Evolutionary conservation across 176 grass and related monocot species (phyloP).

Genomic region (Bromus sterilis): DNA sequence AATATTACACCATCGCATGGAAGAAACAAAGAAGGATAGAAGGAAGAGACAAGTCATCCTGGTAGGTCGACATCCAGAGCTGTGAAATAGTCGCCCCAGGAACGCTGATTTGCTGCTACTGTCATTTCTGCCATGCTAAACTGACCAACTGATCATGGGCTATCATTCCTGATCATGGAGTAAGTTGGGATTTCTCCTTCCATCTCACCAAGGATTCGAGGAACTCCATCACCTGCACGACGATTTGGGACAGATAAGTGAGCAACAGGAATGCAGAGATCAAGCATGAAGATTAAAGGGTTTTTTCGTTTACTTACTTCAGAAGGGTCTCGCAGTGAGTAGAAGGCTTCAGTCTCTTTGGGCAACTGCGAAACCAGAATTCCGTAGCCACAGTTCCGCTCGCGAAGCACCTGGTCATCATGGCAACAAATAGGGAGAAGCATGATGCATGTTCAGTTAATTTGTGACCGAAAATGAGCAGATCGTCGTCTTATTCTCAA

Average conservation of each 20-base stretch:
- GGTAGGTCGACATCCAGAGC: neutral
- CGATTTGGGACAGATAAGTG: neutral
- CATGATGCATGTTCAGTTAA: neutral
- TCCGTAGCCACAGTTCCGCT: slow-evolving; percentile 43
- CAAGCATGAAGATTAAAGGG: neutral
- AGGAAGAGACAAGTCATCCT: neutral
- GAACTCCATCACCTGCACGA: slow-evolving; percentile 46
- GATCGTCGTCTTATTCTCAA: neutral
- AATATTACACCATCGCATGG: neutral
- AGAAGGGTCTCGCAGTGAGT: slow-evolving; percentile 39
- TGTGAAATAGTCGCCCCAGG: neutral
- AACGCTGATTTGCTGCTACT: neutral
- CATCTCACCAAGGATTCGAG: slow-evolving; percentile 37
- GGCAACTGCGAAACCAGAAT: slow-evolving; percentile 59
- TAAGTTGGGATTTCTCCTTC: slow-evolving; percentile 26
- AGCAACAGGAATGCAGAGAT: neutral
- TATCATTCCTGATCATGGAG: neutral
- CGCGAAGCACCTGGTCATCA: slow-evolving; percentile 31
- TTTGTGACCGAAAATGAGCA: neutral
- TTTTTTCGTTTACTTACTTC: slow-evolving; percentile 43
- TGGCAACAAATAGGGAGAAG: neutral
- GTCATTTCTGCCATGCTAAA: neutral
- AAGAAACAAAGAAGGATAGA: neutral
- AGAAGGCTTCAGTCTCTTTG: slow-evolving; percentile 51
- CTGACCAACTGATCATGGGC: neutral